These are phyloP conservation scores for Moesziomyces sp. DNA, from an alignment of 1,284 basidiomycete genomes.

Conservation along the genomic window DNA sequence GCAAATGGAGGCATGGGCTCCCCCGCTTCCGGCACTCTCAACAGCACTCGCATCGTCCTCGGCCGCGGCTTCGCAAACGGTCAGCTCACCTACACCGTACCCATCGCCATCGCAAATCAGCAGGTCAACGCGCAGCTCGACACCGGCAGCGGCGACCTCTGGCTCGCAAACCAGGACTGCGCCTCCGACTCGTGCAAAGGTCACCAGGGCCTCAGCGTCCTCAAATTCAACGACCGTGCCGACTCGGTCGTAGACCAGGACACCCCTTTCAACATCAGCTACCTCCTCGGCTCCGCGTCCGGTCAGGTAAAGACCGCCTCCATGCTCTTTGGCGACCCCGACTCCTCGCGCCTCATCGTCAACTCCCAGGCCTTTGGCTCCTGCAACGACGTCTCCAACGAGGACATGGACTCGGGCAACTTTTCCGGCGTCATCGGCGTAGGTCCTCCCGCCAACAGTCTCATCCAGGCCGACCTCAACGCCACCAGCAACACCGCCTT, in stretches of 20 bases:
- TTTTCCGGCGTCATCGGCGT: constrained; percentile 58
- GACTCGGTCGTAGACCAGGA: constrained; percentile 39
- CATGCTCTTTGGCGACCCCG: constrained; percentile 47
- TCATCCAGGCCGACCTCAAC: constrained; percentile 53
- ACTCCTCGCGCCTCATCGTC: constrained; percentile 35
- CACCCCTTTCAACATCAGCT: constrained; percentile 50
- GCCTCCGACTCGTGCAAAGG: constrained; percentile 38
- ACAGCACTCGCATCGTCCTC: constrained; percentile 52
- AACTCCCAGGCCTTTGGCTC: constrained; percentile 56
- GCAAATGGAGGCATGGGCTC: constrained; percentile 15
- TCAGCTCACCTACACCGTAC: constrained; percentile 56
- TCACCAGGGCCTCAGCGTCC: constrained; percentile 34
- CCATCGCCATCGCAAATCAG: constrained; percentile 49
- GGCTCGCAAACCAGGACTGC: constrained; percentile 57
- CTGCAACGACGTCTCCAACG: constrained; percentile 38
- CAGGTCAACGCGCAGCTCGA: constrained; percentile 55
- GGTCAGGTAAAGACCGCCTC: constrained; percentile 49
- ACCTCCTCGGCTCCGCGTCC: constrained; percentile 50
- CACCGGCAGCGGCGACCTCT: constrained; percentile 58
- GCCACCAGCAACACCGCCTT: constrained; percentile 40
- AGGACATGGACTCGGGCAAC: constrained; percentile 54
- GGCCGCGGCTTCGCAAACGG: constrained; percentile 43
- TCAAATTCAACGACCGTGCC: constrained; percentile 37
- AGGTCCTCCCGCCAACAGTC: constrained; percentile 54
- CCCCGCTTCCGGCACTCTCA: constrained; percentile 36